Evolutionary conservation across 1,139 yeast genomes (phyloP).

Genomic region (Candida sp.): DNA sequence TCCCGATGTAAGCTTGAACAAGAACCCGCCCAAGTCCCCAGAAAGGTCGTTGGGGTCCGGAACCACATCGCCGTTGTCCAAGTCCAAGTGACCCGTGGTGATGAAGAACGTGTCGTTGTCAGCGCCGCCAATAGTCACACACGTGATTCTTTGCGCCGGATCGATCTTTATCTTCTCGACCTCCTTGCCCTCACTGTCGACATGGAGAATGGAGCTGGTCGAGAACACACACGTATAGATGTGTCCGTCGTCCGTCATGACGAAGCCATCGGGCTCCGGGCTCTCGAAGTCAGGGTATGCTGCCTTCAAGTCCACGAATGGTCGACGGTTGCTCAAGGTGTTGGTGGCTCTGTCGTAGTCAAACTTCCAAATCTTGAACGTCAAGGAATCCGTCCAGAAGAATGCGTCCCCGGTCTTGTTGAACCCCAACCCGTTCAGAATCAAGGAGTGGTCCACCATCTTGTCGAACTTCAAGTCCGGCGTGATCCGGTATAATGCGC

Average conservation of each 20-base stretch:
- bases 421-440: conserved; percentile 87
- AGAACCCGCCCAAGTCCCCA: conserved; percentile 52
- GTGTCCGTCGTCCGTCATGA: conserved; percentile 63
- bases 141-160: conserved; percentile 69
- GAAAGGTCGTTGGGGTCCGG: conserved; percentile 31
- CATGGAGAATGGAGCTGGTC: conserved; percentile 57
- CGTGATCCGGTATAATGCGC: conserved; percentile 46
- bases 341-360: conserved; percentile 59
- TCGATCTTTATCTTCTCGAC: conserved; percentile 50
- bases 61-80: conserved; percentile 30
- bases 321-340: conserved; percentile 44
- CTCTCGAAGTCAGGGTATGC: conserved; percentile 20
- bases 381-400: conserved; percentile 76
- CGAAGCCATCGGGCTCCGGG: conserved; percentile 86
- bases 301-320: conserved; percentile 45
- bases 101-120: conserved; percentile 63
- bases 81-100: conserved; percentile 64
- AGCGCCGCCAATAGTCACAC: conserved; percentile 75
- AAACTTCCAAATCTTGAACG: conserved; percentile 60
- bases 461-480: conserved; percentile 34
- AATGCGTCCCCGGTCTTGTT: conserved; percentile 50
- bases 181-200: conserved; percentile 54
- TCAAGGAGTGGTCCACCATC: conserved; percentile 42
- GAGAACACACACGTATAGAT: conserved; percentile 76
- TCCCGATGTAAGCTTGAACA: conserved; percentile 29